Conservation (phyloP, 225 moss, liverwort and hornwort genomes). For the Asterella californica region DNA sequence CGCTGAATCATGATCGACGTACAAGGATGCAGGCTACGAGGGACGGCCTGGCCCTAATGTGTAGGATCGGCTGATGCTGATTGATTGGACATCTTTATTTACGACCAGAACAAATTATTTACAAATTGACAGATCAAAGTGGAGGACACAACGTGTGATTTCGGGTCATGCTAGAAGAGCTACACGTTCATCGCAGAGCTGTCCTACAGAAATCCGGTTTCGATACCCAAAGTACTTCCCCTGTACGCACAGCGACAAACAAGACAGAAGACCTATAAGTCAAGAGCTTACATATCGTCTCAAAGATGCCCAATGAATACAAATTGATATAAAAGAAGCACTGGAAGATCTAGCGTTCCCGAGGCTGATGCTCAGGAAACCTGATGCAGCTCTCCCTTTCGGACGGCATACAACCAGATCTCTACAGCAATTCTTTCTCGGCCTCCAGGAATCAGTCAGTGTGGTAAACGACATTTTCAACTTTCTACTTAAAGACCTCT, state of each 20-base stretch:
- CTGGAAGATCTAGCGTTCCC: background rate
- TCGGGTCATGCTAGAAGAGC: slow-evolving; percentile 26
- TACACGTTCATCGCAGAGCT: slow-evolving; percentile 30
- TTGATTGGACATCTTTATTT: background rate
- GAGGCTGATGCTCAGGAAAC: background rate
- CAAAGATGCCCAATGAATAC: background rate
- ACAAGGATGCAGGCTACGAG: background rate
- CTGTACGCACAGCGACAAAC: slow-evolving; percentile 14
- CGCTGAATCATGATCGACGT: background rate
- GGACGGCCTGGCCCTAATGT: background rate
- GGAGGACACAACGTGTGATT: too few relatives aligned
- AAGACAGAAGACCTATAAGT: background rate
- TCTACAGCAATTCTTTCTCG: background rate
- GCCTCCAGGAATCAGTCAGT: background rate
- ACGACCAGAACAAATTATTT: background rate
- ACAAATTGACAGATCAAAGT: too few relatives aligned
- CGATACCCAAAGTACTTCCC: slow-evolving; percentile 26
- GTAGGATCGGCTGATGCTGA: background rate
- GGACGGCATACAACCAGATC: too few relatives aligned
- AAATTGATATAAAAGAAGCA: background rate
- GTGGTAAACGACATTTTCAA: background rate
- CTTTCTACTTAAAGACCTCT: background rate
- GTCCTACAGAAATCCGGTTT: background rate
- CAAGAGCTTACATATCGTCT: background rate
- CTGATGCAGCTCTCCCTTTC: too few relatives aligned